A percentile compares a stretch with the other conserved stretches of the same genome.
Conservation (phyloP, 2,329 filamentous ascomycete species). For the Fusarium sp. region DNA sequence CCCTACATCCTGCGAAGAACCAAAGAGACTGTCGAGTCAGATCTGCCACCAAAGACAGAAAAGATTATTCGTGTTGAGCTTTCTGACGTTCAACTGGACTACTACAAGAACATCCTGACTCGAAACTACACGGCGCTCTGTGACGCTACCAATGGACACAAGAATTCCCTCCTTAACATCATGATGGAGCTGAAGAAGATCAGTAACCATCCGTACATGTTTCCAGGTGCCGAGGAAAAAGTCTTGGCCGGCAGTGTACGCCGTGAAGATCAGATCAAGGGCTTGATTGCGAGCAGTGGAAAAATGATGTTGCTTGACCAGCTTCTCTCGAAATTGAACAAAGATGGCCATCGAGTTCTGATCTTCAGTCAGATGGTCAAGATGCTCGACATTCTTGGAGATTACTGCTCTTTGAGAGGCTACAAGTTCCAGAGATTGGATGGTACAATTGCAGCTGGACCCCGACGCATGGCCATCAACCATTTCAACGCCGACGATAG, state of each 20-base stretch:
- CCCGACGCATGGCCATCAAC: conserved; percentile 94
- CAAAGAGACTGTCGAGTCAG: conserved; percentile 97
- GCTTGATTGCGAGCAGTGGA: conserved; percentile 94
- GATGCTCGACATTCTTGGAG: conserved; percentile 95
- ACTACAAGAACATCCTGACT: conserved; percentile 98
- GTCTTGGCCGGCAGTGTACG: conserved; percentile 85
- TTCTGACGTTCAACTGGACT: conserved; percentile 95
- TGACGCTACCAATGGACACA: conserved; percentile 89
- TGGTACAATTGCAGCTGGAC: conserved; percentile 90
- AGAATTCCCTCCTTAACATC: conserved; percentile 95
- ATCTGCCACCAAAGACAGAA: conserved; percentile 95
- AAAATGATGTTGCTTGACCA: conserved; percentile 99
- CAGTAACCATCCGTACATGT: conserved; percentile 99
- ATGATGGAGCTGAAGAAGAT: conserved; percentile 99
- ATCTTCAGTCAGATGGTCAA: conserved; percentile 99
- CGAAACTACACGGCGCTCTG: conserved; percentile 96
- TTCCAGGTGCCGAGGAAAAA: conserved; percentile 91
- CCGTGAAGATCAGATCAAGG: conserved; percentile 91
- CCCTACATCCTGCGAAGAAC: conserved; percentile 96
- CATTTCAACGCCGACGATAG: conserved; percentile 98
- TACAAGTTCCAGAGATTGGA: conserved; percentile 96
- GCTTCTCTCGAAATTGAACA: conserved; percentile 92
- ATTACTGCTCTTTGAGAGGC: conserved; percentile 93
- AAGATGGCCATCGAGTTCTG: conserved; percentile 93
- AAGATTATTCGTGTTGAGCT: conserved; percentile 99